A percentile compares a stretch with the other conserved stretches of the same genome.
phyloP scores from a whole-genome alignment of 805 yeast genomes.

The Candida adriatica region DNA sequence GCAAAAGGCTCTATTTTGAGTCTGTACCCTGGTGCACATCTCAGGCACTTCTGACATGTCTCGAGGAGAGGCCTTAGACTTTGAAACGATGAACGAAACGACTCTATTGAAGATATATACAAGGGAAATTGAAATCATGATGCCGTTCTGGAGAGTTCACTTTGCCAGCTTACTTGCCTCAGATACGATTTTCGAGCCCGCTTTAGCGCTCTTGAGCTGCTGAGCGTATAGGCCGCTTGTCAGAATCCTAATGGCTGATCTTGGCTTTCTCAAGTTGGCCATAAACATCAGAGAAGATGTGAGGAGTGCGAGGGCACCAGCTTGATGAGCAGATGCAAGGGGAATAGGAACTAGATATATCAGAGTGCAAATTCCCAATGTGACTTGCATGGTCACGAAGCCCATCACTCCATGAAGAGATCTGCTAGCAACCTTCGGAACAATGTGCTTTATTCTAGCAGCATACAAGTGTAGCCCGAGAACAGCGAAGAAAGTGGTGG shows the following conservation, averaged over 20 bases:
- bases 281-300: constrained; percentile 68
- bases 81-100: not conserved
- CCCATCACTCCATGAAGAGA: constrained; percentile 72
- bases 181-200: constrained; percentile 27
- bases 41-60: constrained; percentile 1
- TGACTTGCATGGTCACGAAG: constrained; percentile 72
- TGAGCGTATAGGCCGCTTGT: constrained; percentile 29
- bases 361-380: constrained; percentile 81
- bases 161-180: constrained; percentile 30
- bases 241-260: constrained; percentile 33
- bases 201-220: constrained; percentile 18
- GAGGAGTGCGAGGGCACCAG: constrained; percentile 86
- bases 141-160: constrained; percentile 5
- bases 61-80: constrained; percentile 1
- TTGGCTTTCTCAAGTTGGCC: constrained; percentile 52
- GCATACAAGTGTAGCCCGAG: constrained; percentile 68
- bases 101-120: not conserved
- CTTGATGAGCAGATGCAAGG: constrained; percentile 93
- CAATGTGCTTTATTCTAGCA: constrained; percentile 41
- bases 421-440: constrained; percentile 51
- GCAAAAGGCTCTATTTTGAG: constrained; percentile 3
- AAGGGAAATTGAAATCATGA: not conserved
- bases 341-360: constrained; percentile 87
- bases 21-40: constrained; percentile 8
- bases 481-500: constrained; percentile 67